These are phyloP conservation scores for Chiua virens DNA, from an alignment of 768 basidiomycete genomes.

Conservation along the genomic window DNA sequence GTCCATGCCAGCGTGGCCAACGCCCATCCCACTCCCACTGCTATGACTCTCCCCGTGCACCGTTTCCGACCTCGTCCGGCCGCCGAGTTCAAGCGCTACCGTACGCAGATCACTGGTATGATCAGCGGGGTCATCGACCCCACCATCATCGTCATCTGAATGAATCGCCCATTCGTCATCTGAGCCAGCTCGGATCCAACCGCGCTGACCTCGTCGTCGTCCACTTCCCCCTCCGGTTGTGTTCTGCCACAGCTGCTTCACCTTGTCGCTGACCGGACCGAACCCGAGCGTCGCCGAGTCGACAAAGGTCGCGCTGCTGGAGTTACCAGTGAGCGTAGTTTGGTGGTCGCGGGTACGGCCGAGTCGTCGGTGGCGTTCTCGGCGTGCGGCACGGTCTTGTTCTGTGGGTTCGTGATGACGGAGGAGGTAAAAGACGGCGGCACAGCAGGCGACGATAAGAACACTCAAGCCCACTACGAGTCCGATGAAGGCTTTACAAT, in stretches of 20 bases:
- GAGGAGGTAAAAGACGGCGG: slow-evolving; percentile 45
- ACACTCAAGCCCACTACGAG: slow-evolving; percentile 55
- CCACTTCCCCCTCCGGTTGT: not conserved
- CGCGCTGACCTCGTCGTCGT: slow-evolving; percentile 32
- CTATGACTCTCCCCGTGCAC: not conserved
- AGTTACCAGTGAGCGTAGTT: no score
- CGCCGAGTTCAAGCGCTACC: not conserved
- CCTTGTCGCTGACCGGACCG: slow-evolving; percentile 28
- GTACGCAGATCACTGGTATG: no score
- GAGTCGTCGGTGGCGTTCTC: slow-evolving; percentile 26
- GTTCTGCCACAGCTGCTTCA: slow-evolving; percentile 27
- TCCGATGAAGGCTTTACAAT: slow-evolving; percentile 52
- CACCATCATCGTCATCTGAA: slow-evolving; percentile 13
- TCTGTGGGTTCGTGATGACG: slow-evolving; percentile 15
- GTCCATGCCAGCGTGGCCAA: not conserved
- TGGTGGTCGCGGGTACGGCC: slow-evolving; percentile 20
- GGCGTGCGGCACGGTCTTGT: not conserved
- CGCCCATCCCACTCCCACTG: no score
- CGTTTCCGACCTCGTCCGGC: not conserved
- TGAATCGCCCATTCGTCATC: slow-evolving; percentile 48
- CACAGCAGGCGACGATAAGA: slow-evolving; percentile 53
- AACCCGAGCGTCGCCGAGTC: not conserved
- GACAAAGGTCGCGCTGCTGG: no score
- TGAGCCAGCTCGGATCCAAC: slow-evolving; percentile 53
- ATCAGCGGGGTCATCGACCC: not conserved